Base-by-base conservation (phyloP, 176 grass and related monocot genomes). In the Pontederia crassipes region DNA sequence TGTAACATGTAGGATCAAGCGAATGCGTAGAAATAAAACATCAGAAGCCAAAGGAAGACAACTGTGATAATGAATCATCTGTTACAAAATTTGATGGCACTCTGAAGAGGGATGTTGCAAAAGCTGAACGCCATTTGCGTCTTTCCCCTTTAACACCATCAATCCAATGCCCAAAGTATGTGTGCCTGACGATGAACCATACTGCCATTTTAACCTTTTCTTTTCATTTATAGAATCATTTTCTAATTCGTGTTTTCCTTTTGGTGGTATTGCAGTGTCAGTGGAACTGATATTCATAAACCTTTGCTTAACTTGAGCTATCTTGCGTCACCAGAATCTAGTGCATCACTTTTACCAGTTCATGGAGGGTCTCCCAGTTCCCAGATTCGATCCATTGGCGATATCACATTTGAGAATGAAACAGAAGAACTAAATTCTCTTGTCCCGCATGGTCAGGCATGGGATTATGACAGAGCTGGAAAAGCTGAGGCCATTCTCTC, bases 1-100 rank as follows among this genome's bases (percentile, higher is more conserved):
- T 40, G 6, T 40, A 40, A 40, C 32, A 3, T 74, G 35, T 20
- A 74, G 71, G 60, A 63, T 74, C 59, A 55, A 18, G 28, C 28
- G 71, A 74, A 40, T 46, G 63, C 8, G 55, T 74, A 10, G 71
- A 64, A 53, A 64, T 74, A 27, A 60, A 74, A 64, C 71, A 74
- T 45, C 63, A 64, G 24, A 59, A 61, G 52, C 48, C 51, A 9
- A 20, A 24, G 13, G 71, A 74, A 18, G n/a, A 17, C 47, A 46
- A 55, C 9, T 49, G 11, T 15, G 70, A 53, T 27, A 54, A 49
- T 2, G 48, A 62, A 62, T 28, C 58, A 62, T 62, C 48, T 14
- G 12, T 11, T 8, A 12, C 32, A 13, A 66, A 66, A 28, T 24
- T 66, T 16, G 48, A 52, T 28, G 13, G 20, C 15, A 61, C 14